Conservation (phyloP, 1,284 basidiomycete species). For the Trichosporon sp. region DNA sequence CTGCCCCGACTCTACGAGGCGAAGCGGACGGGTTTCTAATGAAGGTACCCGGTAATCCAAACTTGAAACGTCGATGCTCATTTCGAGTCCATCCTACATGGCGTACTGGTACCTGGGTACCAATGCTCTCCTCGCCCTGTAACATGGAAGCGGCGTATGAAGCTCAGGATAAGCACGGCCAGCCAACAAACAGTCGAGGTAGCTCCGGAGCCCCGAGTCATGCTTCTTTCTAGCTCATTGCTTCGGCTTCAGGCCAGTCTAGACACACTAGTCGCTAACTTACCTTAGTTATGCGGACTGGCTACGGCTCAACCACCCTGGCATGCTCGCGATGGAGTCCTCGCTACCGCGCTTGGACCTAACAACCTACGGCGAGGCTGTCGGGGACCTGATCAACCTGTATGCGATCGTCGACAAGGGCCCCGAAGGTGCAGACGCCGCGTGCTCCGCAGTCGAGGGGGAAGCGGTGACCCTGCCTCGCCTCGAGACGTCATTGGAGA, state of each 20-base stretch:
- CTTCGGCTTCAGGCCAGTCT: neutral
- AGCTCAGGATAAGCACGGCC: too few species aligned
- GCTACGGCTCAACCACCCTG: slow-evolving; percentile 37
- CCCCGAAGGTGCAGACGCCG: slow-evolving; percentile 2
- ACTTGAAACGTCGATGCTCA: neutral
- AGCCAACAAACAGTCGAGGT: neutral
- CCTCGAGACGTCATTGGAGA: neutral
- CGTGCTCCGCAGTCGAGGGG: neutral
- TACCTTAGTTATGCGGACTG: slow-evolving; percentile 37
- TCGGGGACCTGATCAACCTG: slow-evolving; percentile 40
- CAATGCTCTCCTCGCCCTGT: neutral
- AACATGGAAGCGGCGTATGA: neutral
- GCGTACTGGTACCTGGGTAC: neutral
- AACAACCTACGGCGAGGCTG: slow-evolving; percentile 34
- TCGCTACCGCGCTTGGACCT: slow-evolving; percentile 23
- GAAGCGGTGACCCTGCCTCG: neutral
- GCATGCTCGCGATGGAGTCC: slow-evolving; percentile 14
- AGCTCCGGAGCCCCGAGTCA: neutral
- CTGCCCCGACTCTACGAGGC: neutral
- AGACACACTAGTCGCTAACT: neutral
- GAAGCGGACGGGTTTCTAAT: neutral
- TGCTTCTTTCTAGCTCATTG: neutral
- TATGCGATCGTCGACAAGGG: slow-evolving; percentile 19
- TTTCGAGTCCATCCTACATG: neutral
- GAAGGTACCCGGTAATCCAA: neutral